Evolutionary conservation across 2,329 filamentous ascomycete species (phyloP).

Genomic region (Colletotrichum sublineola): DNA sequence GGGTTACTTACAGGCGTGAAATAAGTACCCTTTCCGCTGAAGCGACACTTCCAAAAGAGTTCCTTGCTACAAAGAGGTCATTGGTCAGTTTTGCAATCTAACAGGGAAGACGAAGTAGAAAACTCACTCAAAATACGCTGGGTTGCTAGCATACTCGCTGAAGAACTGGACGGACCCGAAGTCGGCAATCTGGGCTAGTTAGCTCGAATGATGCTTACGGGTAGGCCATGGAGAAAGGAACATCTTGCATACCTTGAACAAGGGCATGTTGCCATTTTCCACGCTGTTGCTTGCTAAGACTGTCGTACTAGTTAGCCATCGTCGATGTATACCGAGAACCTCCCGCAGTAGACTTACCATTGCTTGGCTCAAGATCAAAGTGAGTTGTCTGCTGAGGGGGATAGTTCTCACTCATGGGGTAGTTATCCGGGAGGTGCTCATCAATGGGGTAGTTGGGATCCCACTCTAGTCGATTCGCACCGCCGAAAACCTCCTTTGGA

Average conservation of each 20-base stretch:
- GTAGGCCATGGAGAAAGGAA: neutral
- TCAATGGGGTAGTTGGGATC: conserved; percentile 25
- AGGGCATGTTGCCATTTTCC: conserved; percentile 11
- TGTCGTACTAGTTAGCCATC: conserved; percentile 8
- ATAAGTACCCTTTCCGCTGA: conserved; percentile 23
- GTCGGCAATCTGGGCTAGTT: conserved; percentile 30
- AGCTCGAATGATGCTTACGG: neutral
- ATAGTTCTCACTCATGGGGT: neutral
- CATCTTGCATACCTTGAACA: conserved; percentile 35
- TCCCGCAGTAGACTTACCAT: conserved; percentile 45
- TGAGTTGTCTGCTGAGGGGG: conserved; percentile 38
- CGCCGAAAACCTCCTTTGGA: conserved; percentile 3
- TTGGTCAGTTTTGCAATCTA: neutral
- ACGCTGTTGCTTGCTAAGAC: conserved; percentile 12
- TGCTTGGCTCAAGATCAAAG: conserved; percentile 46
- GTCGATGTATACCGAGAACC: too few species aligned
- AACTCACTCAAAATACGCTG: conserved; percentile 27
- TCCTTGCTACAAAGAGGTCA: conserved; percentile 8
- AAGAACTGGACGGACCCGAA: conserved; percentile 33
- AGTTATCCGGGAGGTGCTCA: conserved; percentile 26
- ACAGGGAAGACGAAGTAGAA: neutral
- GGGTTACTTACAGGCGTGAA: conserved; percentile 31
- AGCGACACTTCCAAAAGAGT: conserved; percentile 33
- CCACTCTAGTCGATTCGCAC: conserved; percentile 13
- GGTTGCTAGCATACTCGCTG: conserved; percentile 1